Conservation (phyloP, 2,329 filamentous ascomycete genomes). For the Apiospora koreana region DNA sequence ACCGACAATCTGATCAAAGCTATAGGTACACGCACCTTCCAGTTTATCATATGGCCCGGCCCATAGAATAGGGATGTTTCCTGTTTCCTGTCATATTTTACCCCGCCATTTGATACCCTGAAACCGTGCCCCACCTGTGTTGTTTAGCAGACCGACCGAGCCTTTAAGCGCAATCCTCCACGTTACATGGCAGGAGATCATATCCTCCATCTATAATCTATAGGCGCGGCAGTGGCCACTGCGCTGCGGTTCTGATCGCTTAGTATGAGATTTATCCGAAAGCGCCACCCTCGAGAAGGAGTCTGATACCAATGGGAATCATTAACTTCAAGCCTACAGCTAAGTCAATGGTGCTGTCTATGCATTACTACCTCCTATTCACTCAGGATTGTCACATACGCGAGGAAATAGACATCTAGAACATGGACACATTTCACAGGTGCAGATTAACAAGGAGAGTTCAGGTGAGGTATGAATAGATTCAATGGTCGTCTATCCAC, state of each 20-base stretch:
- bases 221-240: neutral
- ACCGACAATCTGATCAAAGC: neutral
- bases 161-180: neutral
- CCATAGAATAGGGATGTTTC: neutral
- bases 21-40: neutral
- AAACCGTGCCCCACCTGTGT: neutral
- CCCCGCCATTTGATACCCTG: conserved; percentile 5
- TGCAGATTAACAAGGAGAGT: neutral
- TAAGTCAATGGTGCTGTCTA: neutral
- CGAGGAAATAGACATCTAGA: too few relatives aligned
- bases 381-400: too few relatives aligned
- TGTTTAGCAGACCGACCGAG: neutral
- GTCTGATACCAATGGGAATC: too few relatives aligned
- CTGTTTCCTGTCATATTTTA: neutral
- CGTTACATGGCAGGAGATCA: neutral
- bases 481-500: conserved; percentile 53
- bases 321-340: too few relatives aligned
- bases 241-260: neutral
- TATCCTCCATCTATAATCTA: neutral
- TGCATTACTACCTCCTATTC: neutral
- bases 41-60: neutral
- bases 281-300: too few relatives aligned
- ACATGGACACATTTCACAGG: conserved; percentile 5
- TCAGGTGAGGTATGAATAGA: conserved; percentile 38
- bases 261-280: too few relatives aligned